Percentiles rank a stretch among this genome's conserved stretches.
These are phyloP conservation scores for Beauveria sp. DNA, from an alignment of 2,329 filamentous ascomycete species.

Conservation along the genomic window DNA sequence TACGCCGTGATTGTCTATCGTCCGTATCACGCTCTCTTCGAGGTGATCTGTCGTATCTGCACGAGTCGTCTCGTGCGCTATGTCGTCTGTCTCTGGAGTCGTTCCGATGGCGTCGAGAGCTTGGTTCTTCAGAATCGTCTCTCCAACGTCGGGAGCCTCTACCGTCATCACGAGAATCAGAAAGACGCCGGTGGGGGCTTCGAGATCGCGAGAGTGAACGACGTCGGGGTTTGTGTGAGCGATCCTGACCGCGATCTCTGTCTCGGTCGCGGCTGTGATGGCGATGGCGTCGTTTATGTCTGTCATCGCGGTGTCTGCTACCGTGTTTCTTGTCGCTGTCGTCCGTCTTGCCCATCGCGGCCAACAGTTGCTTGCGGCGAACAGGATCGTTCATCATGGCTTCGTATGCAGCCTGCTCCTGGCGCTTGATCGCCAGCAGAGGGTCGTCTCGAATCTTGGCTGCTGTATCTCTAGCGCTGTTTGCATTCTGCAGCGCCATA, in stretches of 20 bases:
- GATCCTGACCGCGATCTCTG: constrained; percentile 32
- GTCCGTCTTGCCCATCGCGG: constrained; percentile 50
- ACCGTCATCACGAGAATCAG: constrained; percentile 20
- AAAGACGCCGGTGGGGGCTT: constrained; percentile 30
- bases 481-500: constrained; percentile 59
- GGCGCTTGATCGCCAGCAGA: constrained; percentile 83
- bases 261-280: constrained; percentile 36
- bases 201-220: constrained; percentile 40
- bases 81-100: constrained; percentile 14
- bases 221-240: constrained; percentile 31
- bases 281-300: constrained; percentile 35
- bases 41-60: constrained; percentile 12
- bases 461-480: constrained; percentile 70
- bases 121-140: constrained; percentile 19
- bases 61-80: constrained; percentile 14
- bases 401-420: constrained; percentile 76
- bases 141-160: constrained; percentile 16
- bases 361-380: constrained; percentile 59
- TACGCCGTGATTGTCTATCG: background rate
- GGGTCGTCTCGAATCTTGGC: constrained; percentile 87
- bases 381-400: constrained; percentile 72
- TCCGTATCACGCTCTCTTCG: constrained; percentile 13
- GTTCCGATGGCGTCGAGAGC: constrained; percentile 15
- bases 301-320: constrained; percentile 26
- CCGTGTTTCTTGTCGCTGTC: constrained; percentile 36